Percentiles rank a stretch among this genome's conserved stretches.
phyloP scores from a whole-genome alignment of 1,139 yeast genomes.

The Candida sp. region DNA sequence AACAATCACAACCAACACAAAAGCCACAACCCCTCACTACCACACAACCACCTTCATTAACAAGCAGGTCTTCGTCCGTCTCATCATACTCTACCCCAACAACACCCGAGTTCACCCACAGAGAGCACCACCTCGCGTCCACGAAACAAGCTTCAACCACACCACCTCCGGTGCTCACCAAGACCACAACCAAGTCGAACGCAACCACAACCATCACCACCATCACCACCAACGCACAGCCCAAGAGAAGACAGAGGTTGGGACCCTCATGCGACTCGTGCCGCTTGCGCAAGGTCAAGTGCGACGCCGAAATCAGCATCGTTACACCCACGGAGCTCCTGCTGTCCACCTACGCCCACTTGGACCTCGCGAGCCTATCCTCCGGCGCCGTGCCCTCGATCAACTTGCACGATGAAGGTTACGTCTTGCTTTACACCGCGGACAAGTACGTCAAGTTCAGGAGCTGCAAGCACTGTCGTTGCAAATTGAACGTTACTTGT shows the following conservation, averaged over 20 bases:
- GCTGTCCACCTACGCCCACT: neutral
- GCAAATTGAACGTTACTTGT: conserved; percentile 45
- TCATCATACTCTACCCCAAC: conserved; percentile 16
- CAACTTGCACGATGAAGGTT: conserved; percentile 2
- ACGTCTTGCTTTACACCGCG: conserved; percentile 20
- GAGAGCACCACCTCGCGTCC: neutral
- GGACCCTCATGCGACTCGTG: conserved; percentile 83
- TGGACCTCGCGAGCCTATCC: conserved; percentile 2
- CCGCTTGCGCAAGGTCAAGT: conserved; percentile 72
- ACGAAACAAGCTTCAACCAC: neutral
- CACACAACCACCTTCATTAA: conserved; percentile 17
- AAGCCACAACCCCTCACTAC: neutral
- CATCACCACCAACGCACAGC: conserved; percentile 1
- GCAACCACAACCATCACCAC: neutral
- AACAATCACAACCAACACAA: neutral
- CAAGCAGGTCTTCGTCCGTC: conserved; percentile 13
- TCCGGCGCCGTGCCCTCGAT: neutral
- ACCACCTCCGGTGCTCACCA: neutral
- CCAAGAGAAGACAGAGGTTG: conserved; percentile 60
- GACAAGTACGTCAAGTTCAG: conserved; percentile 51
- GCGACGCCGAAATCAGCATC: conserved; percentile 63
- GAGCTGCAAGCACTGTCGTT: conserved; percentile 53
- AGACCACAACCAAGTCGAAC: neutral
- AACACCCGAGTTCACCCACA: conserved; percentile 12
- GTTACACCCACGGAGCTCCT: conserved; percentile 16